Evolutionary conservation across 805 yeast genomes (phyloP).

Genomic region (Clavispora fructus): DNA sequence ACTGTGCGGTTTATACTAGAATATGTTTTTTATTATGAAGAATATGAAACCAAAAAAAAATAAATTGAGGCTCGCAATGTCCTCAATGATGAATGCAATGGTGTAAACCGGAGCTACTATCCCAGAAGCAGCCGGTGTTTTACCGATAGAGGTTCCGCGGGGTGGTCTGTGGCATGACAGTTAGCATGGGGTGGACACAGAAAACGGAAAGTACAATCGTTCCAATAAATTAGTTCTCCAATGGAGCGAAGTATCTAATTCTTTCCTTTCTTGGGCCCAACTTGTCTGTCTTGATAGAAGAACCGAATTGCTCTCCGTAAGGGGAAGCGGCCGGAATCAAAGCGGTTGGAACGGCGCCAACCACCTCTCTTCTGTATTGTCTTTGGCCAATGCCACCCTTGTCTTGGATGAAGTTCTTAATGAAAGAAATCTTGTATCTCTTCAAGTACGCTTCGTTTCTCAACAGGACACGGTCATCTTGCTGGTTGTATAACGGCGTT

Average conservation of each 20-base stretch:
- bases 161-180: neutral
- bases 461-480: conserved; percentile 25
- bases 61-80: neutral
- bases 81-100: conserved; percentile 14
- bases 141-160: neutral
- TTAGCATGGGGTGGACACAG: neutral
- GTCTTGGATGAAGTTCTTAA: conserved; percentile 37
- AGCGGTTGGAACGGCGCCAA: conserved; percentile 25
- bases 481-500: conserved; percentile 33
- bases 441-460: conserved; percentile 34
- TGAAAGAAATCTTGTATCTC: conserved; percentile 38
- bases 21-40: neutral
- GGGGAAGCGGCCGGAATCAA: conserved; percentile 40
- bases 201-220: neutral
- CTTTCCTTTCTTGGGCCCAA: conserved; percentile 45
- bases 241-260: conserved; percentile 36
- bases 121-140: neutral
- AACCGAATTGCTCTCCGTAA: conserved; percentile 36
- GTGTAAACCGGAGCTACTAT: neutral
- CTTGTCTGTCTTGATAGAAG: conserved; percentile 37
- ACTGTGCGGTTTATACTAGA: neutral
- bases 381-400: conserved; percentile 43
- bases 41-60: neutral
- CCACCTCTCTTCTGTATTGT: conserved; percentile 32
- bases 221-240: conserved; percentile 11